Conservation (phyloP, 2,329 filamentous ascomycete genomes). For the Tolypocladium tropicale region DNA sequence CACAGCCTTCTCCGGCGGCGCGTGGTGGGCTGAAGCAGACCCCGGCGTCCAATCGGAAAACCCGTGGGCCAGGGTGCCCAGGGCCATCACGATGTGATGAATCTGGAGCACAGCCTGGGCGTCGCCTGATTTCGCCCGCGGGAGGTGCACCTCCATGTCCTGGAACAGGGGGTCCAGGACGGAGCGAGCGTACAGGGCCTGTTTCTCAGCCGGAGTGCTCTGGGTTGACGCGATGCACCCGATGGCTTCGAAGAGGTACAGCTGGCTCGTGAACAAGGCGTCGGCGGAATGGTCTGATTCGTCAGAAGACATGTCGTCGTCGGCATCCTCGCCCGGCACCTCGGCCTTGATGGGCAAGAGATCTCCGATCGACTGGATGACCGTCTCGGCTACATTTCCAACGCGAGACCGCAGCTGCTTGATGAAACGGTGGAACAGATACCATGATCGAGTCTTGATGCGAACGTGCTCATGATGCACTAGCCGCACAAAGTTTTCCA, state of each 20-base stretch:
- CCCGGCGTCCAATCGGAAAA: slow-evolving; percentile 80
- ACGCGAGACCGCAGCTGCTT: slow-evolving; percentile 78
- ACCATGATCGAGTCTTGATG: slow-evolving; percentile 89
- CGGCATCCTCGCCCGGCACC: slow-evolving; percentile 62
- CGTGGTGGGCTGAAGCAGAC: slow-evolving; percentile 26
- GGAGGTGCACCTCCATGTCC: slow-evolving; percentile 77
- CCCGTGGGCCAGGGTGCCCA: slow-evolving; percentile 84
- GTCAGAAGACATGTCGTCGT: slow-evolving; percentile 92
- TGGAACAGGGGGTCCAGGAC: slow-evolving; percentile 83
- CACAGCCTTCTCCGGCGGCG: slow-evolving; percentile 53
- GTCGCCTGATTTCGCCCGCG: slow-evolving; percentile 68
- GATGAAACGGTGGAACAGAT: slow-evolving; percentile 86
- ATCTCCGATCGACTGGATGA: slow-evolving; percentile 84
- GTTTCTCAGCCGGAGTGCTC: slow-evolving; percentile 69
- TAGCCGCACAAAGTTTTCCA: slow-evolving; percentile 85
- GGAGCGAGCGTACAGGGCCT: slow-evolving; percentile 75
- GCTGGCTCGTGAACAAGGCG: slow-evolving; percentile 79
- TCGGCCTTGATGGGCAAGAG: slow-evolving; percentile 86
- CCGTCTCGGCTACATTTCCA: slow-evolving; percentile 79
- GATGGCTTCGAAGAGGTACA: slow-evolving; percentile 90
- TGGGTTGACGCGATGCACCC: slow-evolving; percentile 81
- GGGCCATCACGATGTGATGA: slow-evolving; percentile 92
- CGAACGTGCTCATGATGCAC: slow-evolving; percentile 82
- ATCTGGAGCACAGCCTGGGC: slow-evolving; percentile 77
- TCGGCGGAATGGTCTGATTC: slow-evolving; percentile 86